Percentiles rank a stretch among this genome's conserved stretches.
Conservation (phyloP, 352 stramenopile species). For the Pythium rishiriense region DNA sequence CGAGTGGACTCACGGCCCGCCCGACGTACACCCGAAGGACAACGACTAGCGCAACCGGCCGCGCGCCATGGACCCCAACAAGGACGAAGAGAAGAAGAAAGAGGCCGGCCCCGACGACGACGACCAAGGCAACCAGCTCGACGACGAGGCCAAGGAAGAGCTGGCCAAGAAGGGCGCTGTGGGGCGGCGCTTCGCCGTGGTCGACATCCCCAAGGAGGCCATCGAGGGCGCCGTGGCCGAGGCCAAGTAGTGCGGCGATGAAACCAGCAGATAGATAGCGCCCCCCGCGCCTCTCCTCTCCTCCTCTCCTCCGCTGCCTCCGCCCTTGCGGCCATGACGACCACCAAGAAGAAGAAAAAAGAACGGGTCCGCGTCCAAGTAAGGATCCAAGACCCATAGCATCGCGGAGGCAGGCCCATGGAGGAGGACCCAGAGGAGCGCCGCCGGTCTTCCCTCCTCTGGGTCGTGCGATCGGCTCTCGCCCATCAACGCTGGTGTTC, state of each 20-base stretch:
- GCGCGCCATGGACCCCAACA: conserved; percentile 28
- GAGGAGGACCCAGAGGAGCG: not conserved
- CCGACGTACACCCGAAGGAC: not conserved
- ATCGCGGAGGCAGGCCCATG: not conserved
- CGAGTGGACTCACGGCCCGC: not conserved
- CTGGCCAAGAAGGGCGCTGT: conserved; percentile 35
- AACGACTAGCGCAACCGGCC: not conserved
- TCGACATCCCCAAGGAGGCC: conserved; percentile 30
- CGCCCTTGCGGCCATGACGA: not conserved
- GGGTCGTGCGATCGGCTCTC: not conserved
- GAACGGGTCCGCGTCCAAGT: no score
- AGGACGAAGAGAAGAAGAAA: conserved; percentile 30
- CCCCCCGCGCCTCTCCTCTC: not conserved
- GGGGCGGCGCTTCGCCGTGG: conserved; percentile 31
- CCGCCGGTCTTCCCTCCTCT: no score
- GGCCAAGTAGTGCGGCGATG: conserved; percentile 16
- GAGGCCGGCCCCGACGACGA: conserved; percentile 4
- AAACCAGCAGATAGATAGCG: not conserved
- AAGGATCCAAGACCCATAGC: not conserved
- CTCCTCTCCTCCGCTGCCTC: not conserved
- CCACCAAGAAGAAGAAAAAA: not conserved
- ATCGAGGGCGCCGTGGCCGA: conserved; percentile 7
- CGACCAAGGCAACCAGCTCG: conserved; percentile 24
- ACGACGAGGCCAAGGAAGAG: conserved; percentile 31
- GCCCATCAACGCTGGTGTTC: not conserved